A percentile compares a stretch with the other conserved stretches of the same genome.
Conservation (phyloP, 768 basidiomycete species). For the Tricholoma hemisulphureum region DNA sequence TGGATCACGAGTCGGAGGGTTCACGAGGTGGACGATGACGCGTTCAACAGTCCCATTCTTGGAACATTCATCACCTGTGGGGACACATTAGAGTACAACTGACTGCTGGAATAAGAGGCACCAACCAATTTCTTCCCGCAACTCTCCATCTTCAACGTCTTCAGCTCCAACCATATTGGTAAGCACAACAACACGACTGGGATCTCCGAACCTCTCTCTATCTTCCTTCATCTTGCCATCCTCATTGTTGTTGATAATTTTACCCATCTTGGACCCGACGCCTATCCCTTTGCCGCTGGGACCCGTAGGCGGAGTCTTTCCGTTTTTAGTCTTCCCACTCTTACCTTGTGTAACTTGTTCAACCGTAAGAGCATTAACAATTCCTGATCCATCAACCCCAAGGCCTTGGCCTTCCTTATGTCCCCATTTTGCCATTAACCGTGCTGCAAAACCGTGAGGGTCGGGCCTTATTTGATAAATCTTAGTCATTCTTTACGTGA, state of each 20-base stretch:
- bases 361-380: constrained; percentile 84
- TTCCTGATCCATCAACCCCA: constrained; percentile 79
- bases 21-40: constrained; percentile 77
- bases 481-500: not conserved
- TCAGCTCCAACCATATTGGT: constrained; percentile 87
- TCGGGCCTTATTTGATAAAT: constrained; percentile 41
- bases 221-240: constrained; percentile 78
- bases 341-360: constrained; percentile 58
- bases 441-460: constrained; percentile 75
- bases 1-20: constrained; percentile 60
- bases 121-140: constrained; percentile 85
- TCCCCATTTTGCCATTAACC: constrained; percentile 95
- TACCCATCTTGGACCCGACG: constrained; percentile 72
- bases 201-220: constrained; percentile 78
- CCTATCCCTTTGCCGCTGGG: constrained; percentile 38
- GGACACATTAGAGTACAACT: not conserved
- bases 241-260: constrained; percentile 88
- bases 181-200: constrained; percentile 85
- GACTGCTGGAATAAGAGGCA: constrained; percentile 9
- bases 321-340: constrained; percentile 36
- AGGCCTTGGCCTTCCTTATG: constrained; percentile 93
- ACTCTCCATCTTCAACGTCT: constrained; percentile 81
- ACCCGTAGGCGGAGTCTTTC: constrained; percentile 32
- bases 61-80: constrained; percentile 81
- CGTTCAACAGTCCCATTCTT: constrained; percentile 92